phyloP scores from a whole-genome alignment of 345 rosid species.

The Acer yangbiense region DNA sequence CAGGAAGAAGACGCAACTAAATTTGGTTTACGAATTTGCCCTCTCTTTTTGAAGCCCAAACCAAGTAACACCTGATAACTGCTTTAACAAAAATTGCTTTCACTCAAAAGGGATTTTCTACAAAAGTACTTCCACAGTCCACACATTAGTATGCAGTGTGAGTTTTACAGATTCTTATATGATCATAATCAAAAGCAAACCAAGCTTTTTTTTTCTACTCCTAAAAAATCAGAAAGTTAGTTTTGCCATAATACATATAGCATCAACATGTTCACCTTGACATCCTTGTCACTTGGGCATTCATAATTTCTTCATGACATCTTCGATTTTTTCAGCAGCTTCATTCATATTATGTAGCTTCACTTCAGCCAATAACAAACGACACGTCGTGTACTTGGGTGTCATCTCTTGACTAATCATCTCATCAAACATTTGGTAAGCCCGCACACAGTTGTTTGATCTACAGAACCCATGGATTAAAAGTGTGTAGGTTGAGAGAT shows the following conservation, averaged over 20 bases:
- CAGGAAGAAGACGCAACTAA: too few relatives aligned
- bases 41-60: too few relatives aligned
- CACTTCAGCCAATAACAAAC: slow-evolving; percentile 64
- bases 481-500: slow-evolving; percentile 66
- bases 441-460: slow-evolving; percentile 66
- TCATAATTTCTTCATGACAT: slow-evolving; percentile 55
- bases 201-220: background rate
- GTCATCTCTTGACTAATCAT: slow-evolving; percentile 69
- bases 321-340: slow-evolving; percentile 60
- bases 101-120: background rate
- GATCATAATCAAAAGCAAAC: background rate
- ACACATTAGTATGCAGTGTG: background rate
- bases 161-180: background rate
- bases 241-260: background rate
- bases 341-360: slow-evolving; percentile 51
- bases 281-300: slow-evolving; percentile 1
- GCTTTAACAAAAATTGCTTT: too few relatives aligned
- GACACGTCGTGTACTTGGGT: slow-evolving; percentile 64
- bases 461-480: slow-evolving; percentile 78
- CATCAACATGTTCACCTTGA: background rate
- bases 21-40: too few relatives aligned
- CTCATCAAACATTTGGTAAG: slow-evolving; percentile 68
- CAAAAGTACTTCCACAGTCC: background rate
- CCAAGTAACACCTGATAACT: too few relatives aligned
- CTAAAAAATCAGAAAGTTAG: background rate